phyloP scores from a whole-genome alignment of 1,284 basidiomycete genomes.

The Irpex sp. region DNA sequence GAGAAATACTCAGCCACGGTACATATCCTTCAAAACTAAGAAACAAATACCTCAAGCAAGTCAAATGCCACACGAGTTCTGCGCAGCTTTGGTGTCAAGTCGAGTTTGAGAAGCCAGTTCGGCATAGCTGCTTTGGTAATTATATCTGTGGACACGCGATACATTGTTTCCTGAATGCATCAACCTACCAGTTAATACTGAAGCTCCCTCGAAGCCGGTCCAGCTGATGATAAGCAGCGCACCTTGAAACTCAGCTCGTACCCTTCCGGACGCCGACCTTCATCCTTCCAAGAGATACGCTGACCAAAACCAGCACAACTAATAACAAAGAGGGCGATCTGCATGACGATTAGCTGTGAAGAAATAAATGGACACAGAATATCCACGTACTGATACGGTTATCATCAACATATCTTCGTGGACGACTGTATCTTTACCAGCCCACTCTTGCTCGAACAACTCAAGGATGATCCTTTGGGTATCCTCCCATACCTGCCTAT shows the following conservation, averaged over 20 bases:
- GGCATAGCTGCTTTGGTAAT: slow-evolving; percentile 42
- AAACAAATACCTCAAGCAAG: slow-evolving; percentile 40
- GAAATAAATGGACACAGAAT: neutral
- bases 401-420: slow-evolving; percentile 30
- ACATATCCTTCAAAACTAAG: neutral
- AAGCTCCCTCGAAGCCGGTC: too few species aligned
- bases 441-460: slow-evolving; percentile 34
- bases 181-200: too few species aligned
- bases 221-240: neutral
- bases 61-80: slow-evolving; percentile 37
- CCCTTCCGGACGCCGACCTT: slow-evolving; percentile 34
- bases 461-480: slow-evolving; percentile 35
- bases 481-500: slow-evolving; percentile 54
- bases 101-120: slow-evolving; percentile 33
- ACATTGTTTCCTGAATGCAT: slow-evolving; percentile 34
- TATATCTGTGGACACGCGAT: slow-evolving; percentile 39
- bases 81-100: slow-evolving; percentile 34
- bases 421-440: slow-evolving; percentile 23
- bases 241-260: slow-evolving; percentile 53
- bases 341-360: neutral
- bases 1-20: neutral
- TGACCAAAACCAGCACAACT: slow-evolving; percentile 56
- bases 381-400: slow-evolving; percentile 41
- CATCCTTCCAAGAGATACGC: slow-evolving; percentile 46
- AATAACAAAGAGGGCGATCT: slow-evolving; percentile 57